A percentile compares a stretch with the other conserved stretches of the same genome.
Evolutionary conservation across 2,329 filamentous ascomycete genomes (phyloP).

Genomic region (Fusarium luffae): DNA sequence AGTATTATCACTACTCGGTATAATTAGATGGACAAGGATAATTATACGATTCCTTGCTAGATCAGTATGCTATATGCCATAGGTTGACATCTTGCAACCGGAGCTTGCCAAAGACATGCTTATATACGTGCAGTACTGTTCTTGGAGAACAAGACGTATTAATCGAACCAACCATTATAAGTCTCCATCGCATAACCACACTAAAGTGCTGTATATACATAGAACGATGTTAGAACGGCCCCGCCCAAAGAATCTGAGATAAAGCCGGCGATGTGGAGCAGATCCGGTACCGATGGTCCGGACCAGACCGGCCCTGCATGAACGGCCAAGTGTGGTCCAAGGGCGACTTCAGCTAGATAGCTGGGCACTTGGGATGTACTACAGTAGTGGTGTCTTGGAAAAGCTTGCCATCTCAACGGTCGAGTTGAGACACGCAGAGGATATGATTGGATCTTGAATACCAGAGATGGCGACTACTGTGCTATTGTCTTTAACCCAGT

Average conservation of each 20-base stretch:
- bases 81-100: background rate
- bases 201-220: background rate
- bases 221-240: background rate
- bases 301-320: slow-evolving; percentile 11
- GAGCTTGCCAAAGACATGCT: background rate
- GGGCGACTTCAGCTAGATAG: slow-evolving; percentile 2
- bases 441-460: slow-evolving; percentile 19
- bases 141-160: background rate
- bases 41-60: background rate
- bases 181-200: background rate
- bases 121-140: background rate
- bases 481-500: slow-evolving; percentile 15
- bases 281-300: slow-evolving; percentile 23
- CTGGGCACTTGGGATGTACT: slow-evolving; percentile 5
- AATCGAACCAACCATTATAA: background rate
- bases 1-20: background rate
- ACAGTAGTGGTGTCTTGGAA: background rate
- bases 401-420: background rate
- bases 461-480: slow-evolving; percentile 4
- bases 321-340: background rate
- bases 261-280: slow-evolving; percentile 20
- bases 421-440: background rate
- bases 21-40: background rate
- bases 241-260: slow-evolving; percentile 4
- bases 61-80: background rate